Percentiles rank a stretch among this genome's conserved stretches.
These are phyloP conservation scores for Xylariaceae sp. DNA, from an alignment of 2,329 filamentous ascomycete genomes.

Conservation along the genomic window DNA sequence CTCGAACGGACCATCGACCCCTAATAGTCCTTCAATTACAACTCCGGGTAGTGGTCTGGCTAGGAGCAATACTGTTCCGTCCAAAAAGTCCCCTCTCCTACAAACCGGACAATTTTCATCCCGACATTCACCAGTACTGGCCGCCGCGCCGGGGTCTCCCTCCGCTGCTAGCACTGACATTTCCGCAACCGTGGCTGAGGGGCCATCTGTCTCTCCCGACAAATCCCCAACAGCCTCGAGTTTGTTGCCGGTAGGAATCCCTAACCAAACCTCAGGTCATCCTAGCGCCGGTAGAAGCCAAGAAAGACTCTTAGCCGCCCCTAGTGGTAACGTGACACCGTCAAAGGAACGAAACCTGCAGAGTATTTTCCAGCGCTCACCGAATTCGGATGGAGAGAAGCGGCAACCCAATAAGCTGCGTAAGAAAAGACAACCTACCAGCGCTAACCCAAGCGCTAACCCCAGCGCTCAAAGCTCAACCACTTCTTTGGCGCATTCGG, in stretches of 20 bases:
- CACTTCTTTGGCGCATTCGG: constrained; percentile 60
- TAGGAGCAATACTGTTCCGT: constrained; percentile 87
- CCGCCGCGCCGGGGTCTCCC: constrained; percentile 44
- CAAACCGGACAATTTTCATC: constrained; percentile 62
- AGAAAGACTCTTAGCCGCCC: constrained; percentile 44
- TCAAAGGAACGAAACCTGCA: constrained; percentile 64
- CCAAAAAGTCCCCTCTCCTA: constrained; percentile 76
- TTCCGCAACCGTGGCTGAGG: constrained; percentile 34
- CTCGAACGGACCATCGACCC: constrained; percentile 67
- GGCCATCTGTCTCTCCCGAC: constrained; percentile 25
- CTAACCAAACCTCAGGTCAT: constrained; percentile 31
- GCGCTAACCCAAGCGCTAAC: constrained; percentile 74
- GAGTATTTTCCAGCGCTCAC: constrained; percentile 66
- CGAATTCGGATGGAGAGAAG: constrained; percentile 57
- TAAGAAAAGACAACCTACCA: constrained; percentile 76
- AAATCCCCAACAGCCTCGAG: constrained; percentile 30
- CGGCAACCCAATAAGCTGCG: constrained; percentile 84
- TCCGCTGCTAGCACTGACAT: constrained; percentile 41
- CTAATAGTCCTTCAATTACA: constrained; percentile 56
- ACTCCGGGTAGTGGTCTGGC: constrained; percentile 54
- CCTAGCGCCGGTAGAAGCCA: constrained; percentile 44
- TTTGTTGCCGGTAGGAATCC: constrained; percentile 30
- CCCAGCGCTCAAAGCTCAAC: constrained; percentile 89
- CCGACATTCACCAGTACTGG: constrained; percentile 33
- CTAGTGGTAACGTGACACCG: constrained; percentile 49